A percentile compares a stretch with the other conserved stretches of the same genome.
phyloP scores from a whole-genome alignment of 2,329 filamentous ascomycete genomes.

The Colletotrichum filicis region DNA sequence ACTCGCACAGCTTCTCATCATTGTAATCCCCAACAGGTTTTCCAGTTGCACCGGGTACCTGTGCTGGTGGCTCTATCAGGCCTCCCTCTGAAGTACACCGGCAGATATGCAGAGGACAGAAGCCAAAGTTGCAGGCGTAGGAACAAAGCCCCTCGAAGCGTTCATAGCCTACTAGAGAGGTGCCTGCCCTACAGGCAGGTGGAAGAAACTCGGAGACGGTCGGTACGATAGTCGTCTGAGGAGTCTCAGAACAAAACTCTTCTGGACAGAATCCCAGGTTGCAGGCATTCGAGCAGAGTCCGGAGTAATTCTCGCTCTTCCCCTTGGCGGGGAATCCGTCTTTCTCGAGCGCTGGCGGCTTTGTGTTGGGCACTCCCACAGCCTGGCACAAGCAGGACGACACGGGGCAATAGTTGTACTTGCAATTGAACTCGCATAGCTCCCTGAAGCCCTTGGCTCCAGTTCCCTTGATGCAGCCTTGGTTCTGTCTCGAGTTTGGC shows the following conservation, averaged over 20 bases:
- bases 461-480: conserved; percentile 40
- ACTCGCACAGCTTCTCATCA: conserved; percentile 56
- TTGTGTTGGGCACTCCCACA: background rate
- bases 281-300: conserved; percentile 1
- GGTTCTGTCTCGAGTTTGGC: background rate
- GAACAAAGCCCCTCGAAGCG: background rate
- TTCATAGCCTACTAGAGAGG: background rate
- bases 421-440: conserved; percentile 47
- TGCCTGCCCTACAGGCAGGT: background rate
- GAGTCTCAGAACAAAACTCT: background rate
- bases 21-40: conserved; percentile 45
- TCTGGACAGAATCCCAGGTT: conserved; percentile 8
- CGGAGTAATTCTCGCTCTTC: background rate
- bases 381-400: conserved; percentile 33
- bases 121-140: conserved; percentile 1
- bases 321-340: background rate
- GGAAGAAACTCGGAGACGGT: background rate
- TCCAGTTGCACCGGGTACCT: conserved; percentile 34
- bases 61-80: conserved; percentile 41
- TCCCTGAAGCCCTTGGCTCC: conserved; percentile 40
- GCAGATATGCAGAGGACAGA: background rate
- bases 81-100: background rate
- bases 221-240: background rate
- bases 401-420: conserved; percentile 43
- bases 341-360: background rate